Evolutionary conservation across 345 rosid genomes (phyloP).

Genomic region (Populus davidiana): DNA sequence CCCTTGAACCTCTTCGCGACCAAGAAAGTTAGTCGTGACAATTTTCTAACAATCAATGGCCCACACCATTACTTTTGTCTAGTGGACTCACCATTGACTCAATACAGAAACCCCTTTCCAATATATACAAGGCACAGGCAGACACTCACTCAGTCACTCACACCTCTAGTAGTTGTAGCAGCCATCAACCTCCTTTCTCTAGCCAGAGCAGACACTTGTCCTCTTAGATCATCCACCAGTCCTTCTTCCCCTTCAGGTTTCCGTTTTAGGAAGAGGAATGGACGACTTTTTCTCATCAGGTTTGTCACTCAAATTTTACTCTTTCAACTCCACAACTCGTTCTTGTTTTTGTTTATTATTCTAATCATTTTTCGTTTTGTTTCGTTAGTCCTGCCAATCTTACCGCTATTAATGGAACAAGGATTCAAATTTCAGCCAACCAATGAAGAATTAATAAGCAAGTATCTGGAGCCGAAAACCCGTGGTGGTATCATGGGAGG

Average conservation of each 20-base stretch:
- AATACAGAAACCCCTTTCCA: background rate
- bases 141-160: background rate
- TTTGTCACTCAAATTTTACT: background rate
- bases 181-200: background rate
- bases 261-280: background rate
- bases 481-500: background rate
- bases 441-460: slow-evolving; percentile 34
- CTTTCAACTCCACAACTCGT: background rate
- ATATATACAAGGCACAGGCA: background rate
- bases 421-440: slow-evolving; percentile 41
- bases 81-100: background rate
- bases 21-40: background rate
- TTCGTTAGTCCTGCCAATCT: background rate
- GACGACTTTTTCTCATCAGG: background rate
- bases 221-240: background rate
- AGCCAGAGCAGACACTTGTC: no score
- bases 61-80: background rate
- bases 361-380: background rate
- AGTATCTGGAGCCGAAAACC: slow-evolving; percentile 22
- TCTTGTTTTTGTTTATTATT: background rate
- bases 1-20: background rate
- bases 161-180: background rate
- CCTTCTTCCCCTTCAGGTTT: no score
- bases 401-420: background rate
- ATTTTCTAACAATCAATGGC: background rate